Base-by-base conservation (phyloP, 768 basidiomycete genomes). In the Cystofilobasidium capitatum region DNA sequence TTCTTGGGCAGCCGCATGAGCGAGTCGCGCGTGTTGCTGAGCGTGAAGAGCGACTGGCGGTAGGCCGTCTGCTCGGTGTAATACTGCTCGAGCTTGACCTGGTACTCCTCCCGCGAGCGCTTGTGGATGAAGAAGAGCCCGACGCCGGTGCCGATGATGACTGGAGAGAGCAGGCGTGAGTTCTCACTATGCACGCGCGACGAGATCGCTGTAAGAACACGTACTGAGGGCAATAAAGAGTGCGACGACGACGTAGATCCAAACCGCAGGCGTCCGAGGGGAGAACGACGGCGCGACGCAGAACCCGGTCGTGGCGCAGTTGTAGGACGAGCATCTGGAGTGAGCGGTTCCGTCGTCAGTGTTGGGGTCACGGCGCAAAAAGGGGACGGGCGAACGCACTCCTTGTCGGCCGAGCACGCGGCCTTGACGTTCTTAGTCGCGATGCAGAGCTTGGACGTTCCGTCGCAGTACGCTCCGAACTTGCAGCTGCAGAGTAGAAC, bases 31-130 rank as follows among this genome's bases (percentile, higher is more conserved):
- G 67, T 69, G 26, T 57, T 39, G 5, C 49, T 42, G 35, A 69
- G 61, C 20, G 42, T 24, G 44, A 69, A 69, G 55, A 69, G 62
- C 24, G 62, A 63, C 42, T 69, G 51, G 22, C 67, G 67, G 57
- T 69, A 69, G 54, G 67, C 67, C 33, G 58, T 54, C 65, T 66
- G 59, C 79, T 92, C 90, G 71, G 86, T 85, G 86, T 90, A 91
- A 78, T 92, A 91, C 74, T 90, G 88, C 49, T 85, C 79, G 71
- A 90, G 86, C 77, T 87, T 90, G 78, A 88, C 86, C 55, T 88
- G 86, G 73, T 91, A 89, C 66, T 80, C 77, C 47, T 85, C 85
- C 71, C 90, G 84, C 71, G 87, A 83, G 71, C 84, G 83, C 44
- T 85, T 79, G 72, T 91, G 89, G 9, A 87, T 72, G 72, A 85